Conservation (phyloP, 495 filamentous ascomycete species). For the Penicillium angulare region DNA sequence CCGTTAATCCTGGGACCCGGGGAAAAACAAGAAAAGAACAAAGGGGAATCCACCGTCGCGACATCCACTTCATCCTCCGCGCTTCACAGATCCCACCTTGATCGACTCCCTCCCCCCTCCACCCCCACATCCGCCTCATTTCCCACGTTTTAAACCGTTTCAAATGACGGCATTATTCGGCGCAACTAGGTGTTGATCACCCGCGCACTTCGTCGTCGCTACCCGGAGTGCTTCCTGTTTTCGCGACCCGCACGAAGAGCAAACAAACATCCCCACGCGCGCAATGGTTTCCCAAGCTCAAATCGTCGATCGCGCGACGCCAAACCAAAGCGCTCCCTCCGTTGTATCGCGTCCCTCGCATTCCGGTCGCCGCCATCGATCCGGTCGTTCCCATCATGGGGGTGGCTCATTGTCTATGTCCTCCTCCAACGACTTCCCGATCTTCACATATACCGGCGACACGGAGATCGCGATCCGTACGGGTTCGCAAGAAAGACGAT, state of each 20-base stretch:
- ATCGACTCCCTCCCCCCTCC: background rate
- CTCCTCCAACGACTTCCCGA: constrained; percentile 85
- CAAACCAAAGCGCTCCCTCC: constrained; percentile 55
- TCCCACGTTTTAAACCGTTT: constrained; percentile 2
- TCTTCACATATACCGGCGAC: constrained; percentile 87
- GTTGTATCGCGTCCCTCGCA: constrained; percentile 58
- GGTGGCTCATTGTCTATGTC: constrained; percentile 66
- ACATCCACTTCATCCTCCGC: background rate
- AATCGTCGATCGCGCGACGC: constrained; percentile 49
- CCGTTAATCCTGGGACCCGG: background rate
- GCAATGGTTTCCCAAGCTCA: constrained; percentile 77
- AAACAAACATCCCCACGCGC: constrained; percentile 2
- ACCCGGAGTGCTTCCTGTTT: background rate
- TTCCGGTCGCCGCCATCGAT: constrained; percentile 60
- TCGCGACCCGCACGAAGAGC: background rate
- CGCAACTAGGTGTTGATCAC: constrained; percentile 24
- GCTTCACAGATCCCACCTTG: background rate
- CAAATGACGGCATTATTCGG: constrained; percentile 14
- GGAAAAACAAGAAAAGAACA: too few relatives aligned
- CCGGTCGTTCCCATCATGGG: constrained; percentile 78
- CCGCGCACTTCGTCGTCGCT: constrained; percentile 4
- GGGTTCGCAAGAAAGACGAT: constrained; percentile 72
- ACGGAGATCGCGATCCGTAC: constrained; percentile 80
- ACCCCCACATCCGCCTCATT: background rate
- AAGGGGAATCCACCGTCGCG: constrained; percentile 1